These are phyloP conservation scores for Pisolithus albus DNA, from an alignment of 768 basidiomycete species.

Conservation along the genomic window DNA sequence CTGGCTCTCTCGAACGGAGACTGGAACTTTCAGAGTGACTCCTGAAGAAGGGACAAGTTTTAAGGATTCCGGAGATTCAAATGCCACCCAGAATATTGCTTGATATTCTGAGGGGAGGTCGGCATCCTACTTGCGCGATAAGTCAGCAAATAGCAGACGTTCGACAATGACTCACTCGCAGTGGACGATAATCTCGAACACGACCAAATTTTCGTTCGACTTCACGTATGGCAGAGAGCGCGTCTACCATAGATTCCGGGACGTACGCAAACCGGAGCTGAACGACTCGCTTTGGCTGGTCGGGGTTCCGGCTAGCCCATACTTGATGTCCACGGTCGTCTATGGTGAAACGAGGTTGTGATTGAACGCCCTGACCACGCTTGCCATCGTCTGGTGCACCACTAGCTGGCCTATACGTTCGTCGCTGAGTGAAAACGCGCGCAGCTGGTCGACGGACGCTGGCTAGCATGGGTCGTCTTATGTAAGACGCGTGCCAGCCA, in stretches of 20 bases:
- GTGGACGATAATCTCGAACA: slow-evolving; percentile 37
- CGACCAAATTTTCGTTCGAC: slow-evolving; percentile 51
- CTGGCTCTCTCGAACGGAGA: slow-evolving; percentile 14
- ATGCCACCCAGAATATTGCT: slow-evolving; percentile 36
- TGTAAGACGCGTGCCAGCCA: slow-evolving; percentile 8
- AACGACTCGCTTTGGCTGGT: slow-evolving; percentile 23
- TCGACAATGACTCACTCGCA: slow-evolving; percentile 30
- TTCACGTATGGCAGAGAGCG: slow-evolving; percentile 44
- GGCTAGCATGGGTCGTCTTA: slow-evolving; percentile 20
- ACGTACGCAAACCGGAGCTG: slow-evolving; percentile 36
- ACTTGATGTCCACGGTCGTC: slow-evolving; percentile 18
- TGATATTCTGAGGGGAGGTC: slow-evolving; percentile 41
- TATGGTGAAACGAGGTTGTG: slow-evolving; percentile 12
- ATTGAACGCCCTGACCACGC: not conserved
- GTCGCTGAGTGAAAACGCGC: slow-evolving; percentile 3
- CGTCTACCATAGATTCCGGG: slow-evolving; percentile 42
- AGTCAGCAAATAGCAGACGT: not conserved
- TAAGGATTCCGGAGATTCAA: slow-evolving; percentile 38
- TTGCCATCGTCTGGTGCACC: not conserved
- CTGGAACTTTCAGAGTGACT: slow-evolving; percentile 23
- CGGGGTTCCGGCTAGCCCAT: slow-evolving; percentile 5
- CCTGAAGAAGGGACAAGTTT: slow-evolving; percentile 29
- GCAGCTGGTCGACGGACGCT: slow-evolving; percentile 5
- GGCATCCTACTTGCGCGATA: slow-evolving; percentile 33
- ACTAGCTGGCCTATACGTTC: not conserved